These are phyloP conservation scores for Eremothecium coryli DNA, from an alignment of 1,139 yeast species.

Conservation along the genomic window DNA sequence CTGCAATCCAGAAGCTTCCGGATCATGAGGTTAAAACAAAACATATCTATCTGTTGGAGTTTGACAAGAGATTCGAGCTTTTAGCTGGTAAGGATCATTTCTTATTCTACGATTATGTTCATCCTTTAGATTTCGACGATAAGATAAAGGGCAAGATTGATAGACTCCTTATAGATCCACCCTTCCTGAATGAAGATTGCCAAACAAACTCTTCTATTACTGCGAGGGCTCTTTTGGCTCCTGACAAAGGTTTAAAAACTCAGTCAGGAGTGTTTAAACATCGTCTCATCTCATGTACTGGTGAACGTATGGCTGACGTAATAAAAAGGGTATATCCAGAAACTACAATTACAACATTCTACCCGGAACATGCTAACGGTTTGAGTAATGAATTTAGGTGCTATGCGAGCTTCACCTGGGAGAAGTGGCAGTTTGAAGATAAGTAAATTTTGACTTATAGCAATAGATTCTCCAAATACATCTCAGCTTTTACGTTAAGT, in stretches of 20 bases:
- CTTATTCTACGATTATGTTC: constrained; percentile 63
- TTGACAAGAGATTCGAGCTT: constrained; percentile 62
- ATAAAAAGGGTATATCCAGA: constrained; percentile 57
- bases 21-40: constrained; percentile 49
- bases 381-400: constrained; percentile 82
- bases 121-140: constrained; percentile 56
- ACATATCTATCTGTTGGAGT: constrained; percentile 67
- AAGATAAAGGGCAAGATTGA: constrained; percentile 54
- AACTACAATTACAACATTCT: constrained; percentile 52
- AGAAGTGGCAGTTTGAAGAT: constrained; percentile 39
- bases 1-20: constrained; percentile 56
- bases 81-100: constrained; percentile 62
- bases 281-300: constrained; percentile 66
- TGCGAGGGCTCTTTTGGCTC: constrained; percentile 49
- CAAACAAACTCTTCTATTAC: constrained; percentile 67
- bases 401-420: constrained; percentile 65
- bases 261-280: constrained; percentile 37
- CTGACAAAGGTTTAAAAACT: constrained; percentile 34
- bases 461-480: background rate
- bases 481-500: too few relatives aligned
- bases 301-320: constrained; percentile 70
- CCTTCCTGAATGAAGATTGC: constrained; percentile 72
- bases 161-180: constrained; percentile 78
- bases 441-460: background rate
- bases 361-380: constrained; percentile 77